Percentiles rank a stretch among this genome's conserved stretches.
Evolutionary conservation across 129 eudicot species (phyloP).

Genomic region (Artemisia annua): DNA sequence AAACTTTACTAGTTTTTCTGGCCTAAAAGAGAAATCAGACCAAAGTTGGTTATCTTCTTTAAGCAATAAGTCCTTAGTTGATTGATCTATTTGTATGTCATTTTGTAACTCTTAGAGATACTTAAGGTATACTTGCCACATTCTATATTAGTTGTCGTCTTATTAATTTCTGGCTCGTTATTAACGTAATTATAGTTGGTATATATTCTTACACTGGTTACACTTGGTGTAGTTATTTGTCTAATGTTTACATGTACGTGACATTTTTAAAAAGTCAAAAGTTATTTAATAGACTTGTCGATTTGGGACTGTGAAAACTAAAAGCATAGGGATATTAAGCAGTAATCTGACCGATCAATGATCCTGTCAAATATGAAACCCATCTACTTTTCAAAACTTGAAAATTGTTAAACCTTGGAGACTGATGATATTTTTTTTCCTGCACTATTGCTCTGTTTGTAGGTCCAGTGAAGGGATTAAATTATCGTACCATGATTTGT

Average conservation of each 20-base stretch:
- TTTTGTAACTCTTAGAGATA: neutral
- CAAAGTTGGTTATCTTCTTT: no score
- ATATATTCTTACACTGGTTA: neutral
- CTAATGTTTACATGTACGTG: neutral
- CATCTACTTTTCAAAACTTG: neutral
- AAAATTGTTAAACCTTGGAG: neutral
- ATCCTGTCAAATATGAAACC: neutral
- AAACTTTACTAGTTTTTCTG: no score
- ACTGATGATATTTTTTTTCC: neutral
- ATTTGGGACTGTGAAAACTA: neutral
- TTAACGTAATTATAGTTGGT: neutral
- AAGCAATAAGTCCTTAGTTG: no score
- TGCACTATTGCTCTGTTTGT: neutral
- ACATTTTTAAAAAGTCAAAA: neutral
- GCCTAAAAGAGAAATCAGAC: no score
- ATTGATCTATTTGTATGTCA: no score
- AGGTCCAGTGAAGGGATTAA: constrained; percentile 2
- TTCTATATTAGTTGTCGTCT: neutral
- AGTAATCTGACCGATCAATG: neutral
- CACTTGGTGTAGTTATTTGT: neutral
- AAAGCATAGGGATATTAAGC: neutral
- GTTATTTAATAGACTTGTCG: neutral
- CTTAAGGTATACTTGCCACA: neutral
- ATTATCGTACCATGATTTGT: neutral
- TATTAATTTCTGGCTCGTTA: neutral